These are phyloP conservation scores for Boletus tylopilopsis DNA, from an alignment of 768 basidiomycete species.

Conservation along the genomic window DNA sequence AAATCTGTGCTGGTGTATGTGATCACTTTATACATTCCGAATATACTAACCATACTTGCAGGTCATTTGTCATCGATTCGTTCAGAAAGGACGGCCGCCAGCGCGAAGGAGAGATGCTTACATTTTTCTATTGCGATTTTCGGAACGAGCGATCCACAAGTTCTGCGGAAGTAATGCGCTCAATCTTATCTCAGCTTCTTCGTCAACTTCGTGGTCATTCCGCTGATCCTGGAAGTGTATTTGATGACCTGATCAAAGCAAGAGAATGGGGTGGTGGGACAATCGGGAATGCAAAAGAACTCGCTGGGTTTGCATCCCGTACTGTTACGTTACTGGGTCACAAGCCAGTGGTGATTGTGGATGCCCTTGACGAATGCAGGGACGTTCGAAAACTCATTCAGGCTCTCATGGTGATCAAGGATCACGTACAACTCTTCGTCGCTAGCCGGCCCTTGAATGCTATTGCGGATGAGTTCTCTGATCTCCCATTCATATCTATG, in stretches of 20 bases:
- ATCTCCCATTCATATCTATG: constrained; percentile 1
- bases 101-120: background rate
- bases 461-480: background rate
- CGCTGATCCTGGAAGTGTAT: background rate
- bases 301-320: background rate
- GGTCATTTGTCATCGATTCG: constrained; percentile 4
- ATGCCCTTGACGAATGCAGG: constrained; percentile 7
- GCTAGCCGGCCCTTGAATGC: background rate
- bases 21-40: background rate
- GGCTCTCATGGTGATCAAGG: background rate
- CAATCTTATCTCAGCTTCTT: background rate
- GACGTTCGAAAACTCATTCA: background rate
- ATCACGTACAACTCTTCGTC: background rate
- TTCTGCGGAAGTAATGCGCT: constrained; percentile 2
- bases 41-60: background rate
- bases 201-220: background rate
- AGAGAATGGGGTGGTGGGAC: background rate
- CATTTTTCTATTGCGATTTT: constrained; percentile 4
- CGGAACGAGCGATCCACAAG: background rate
- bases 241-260: background rate
- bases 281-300: background rate
- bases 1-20: constrained; percentile 11
- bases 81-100: background rate
- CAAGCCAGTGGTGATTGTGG: background rate
- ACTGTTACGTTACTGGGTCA: background rate